Base-by-base conservation (phyloP, 2,329 filamentous ascomycete genomes). In the Penicillium sp. region DNA sequence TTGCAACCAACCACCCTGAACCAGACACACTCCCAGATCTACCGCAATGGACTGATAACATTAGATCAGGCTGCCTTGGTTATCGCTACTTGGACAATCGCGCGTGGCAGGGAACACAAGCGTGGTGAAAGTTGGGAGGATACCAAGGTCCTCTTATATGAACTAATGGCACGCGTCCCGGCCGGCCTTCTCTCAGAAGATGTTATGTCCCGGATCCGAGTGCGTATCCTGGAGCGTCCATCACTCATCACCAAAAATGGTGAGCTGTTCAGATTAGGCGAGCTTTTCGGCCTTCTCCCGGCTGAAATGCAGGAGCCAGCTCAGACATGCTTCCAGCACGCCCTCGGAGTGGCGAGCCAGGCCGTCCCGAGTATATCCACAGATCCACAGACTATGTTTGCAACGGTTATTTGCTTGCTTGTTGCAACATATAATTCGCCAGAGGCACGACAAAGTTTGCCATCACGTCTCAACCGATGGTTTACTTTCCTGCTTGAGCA, bases 41-140 rank as follows among this genome's bases (percentile, higher is more conserved):
- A 78, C 63, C 73, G 76, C 13, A 71, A 78, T 36, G 72, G 73
- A 33, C 76, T 77, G 50, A 70, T 76, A 25, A 65, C 62, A 40
- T 64, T 79, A 15, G 72, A 75, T 15, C 68, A 76, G 58, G 69
- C 72, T 27, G 77, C 77, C 2, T 61, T 75, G 15, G 65, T 75
- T 13, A 66, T 78, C 21, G 72, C 75, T 16, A 68, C 71, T 33
- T 78, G 74, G 71, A 71, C 71, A 4, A 65, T 79, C 23, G 60
- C 62, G 16, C 68, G 71, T 5, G 74, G 76, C 1, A 69, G 70
- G 21, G 60, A 65, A 23, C 65, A 69, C n/a, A 44, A 51, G n/a
- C 64, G 64, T 7, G 50, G 52, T 21, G 65, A 67, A 23, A 62
- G 25, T 39, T 68, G 66, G 65, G 64, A 69, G 2, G 64, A 69